Evolutionary conservation across 164 flowering plant species (phyloP).

Genomic region (Dillenia suffruticosa): DNA sequence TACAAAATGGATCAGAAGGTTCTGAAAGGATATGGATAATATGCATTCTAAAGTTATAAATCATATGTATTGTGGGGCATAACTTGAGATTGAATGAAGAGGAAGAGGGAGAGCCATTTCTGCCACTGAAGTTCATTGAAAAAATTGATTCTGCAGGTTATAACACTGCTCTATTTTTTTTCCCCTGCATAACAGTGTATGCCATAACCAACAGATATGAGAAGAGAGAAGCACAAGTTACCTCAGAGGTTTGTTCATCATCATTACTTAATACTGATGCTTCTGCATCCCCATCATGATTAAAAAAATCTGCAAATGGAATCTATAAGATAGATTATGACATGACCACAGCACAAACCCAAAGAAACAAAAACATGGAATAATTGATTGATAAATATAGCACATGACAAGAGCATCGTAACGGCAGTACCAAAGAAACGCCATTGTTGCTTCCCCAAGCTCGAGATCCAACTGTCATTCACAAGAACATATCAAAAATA

Average conservation of each 20-base stretch:
- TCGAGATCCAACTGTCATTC: conserved; percentile 66
- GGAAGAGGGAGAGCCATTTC: no score
- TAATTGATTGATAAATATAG: neutral
- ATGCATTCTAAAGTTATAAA: no score
- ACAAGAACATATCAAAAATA: conserved; percentile 8
- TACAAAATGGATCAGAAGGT: no score
- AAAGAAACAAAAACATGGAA: neutral
- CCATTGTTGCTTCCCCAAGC: conserved; percentile 79
- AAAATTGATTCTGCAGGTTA: no score
- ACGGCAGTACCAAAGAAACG: conserved; percentile 51
- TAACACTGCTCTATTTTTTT: no score
- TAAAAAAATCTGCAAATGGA: conserved; percentile 89
- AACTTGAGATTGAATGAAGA: no score
- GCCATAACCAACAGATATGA: no score
- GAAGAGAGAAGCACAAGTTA: conserved; percentile 9
- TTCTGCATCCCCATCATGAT: conserved; percentile 66
- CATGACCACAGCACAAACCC: neutral
- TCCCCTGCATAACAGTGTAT: no score
- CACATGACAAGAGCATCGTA: conserved; percentile 4
- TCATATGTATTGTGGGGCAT: no score
- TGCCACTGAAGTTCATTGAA: no score
- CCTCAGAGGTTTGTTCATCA: conserved; percentile 60
- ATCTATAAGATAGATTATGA: conserved; percentile 36
- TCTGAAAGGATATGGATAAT: no score
- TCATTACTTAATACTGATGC: conserved; percentile 51